Base-by-base conservation (phyloP, 306 rosid genomes). In the Notholithocarpus densiflorus region DNA sequence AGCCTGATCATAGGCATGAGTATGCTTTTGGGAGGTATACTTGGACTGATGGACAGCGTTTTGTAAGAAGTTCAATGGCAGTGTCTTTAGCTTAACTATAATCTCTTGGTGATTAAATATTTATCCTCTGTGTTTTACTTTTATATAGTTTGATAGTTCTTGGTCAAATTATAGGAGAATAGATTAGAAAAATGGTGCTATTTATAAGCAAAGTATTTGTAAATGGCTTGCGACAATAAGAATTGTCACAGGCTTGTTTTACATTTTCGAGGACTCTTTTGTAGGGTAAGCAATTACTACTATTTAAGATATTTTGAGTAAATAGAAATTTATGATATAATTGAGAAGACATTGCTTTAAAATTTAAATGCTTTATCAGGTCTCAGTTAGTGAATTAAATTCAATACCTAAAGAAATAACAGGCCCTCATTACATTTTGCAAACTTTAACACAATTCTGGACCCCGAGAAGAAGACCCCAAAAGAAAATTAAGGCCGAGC, bases 11-110 rank as follows among this genome's bases (percentile, higher is more conserved):
- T 27, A 79, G 78, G 43, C 40, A 34, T 56, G 78, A 80, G 60
- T 85, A 91, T 75, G 80, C 70, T 31, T 94, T 94, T 77, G 98
- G 98, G 68, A 91, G 90, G 92, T 94, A 88, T 75, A 66, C 89
- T 70, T 92, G 93, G 97, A 90, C 54, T 27, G 79, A 86, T 52
- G 61, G 81, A 13, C 23, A 26, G 23, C 83, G 80, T 45, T 37
- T 13, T 19, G 97, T 94, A 4, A 88, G 88, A 84, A 91, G 97
- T 81, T 89, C 92, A 19, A 84, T 95, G n/a, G 97, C 93, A 24
- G 87, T 95, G 76, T 95, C 98, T 54, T 27, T 24, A 37, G 43
- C 43, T 37, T 37, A 37, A 37, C 2, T 37, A 37, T 7, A 61
- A 27, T 53, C 1, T 37, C 26, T 21, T 61, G 53, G 18, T 65